Conservation (phyloP, 2,329 filamentous ascomycete species). For the Samsoniella hepiali region DNA sequence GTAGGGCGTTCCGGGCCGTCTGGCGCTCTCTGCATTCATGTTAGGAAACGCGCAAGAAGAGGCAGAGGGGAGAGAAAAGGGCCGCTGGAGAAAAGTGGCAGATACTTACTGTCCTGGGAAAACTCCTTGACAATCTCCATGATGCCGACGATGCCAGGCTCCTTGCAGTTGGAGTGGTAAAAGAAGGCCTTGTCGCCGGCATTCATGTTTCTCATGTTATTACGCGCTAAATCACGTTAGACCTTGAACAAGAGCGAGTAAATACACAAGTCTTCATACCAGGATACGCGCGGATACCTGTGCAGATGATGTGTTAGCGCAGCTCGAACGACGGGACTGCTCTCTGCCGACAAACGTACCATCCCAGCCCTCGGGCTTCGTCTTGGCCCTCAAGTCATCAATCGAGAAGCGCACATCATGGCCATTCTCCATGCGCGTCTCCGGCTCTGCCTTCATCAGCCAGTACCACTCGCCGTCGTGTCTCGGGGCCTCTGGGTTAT, state of each 20-base stretch:
- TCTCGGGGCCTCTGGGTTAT: slow-evolving; percentile 37
- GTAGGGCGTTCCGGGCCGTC: slow-evolving; percentile 56
- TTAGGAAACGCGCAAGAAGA: background rate
- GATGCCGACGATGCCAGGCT: slow-evolving; percentile 79
- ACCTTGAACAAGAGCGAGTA: background rate
- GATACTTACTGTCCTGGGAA: slow-evolving; percentile 66
- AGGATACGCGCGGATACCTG: slow-evolving; percentile 49
- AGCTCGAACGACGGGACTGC: background rate
- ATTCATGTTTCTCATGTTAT: slow-evolving; percentile 89
- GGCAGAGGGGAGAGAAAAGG: background rate
- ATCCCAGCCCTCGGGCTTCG: slow-evolving; percentile 84
- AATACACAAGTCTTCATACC: slow-evolving; percentile 29
- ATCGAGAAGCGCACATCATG: slow-evolving; percentile 92
- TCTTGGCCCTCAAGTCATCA: slow-evolving; percentile 74
- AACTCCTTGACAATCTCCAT: slow-evolving; percentile 89
- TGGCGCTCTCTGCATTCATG: slow-evolving; percentile 29
- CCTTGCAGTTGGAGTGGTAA: slow-evolving; percentile 92
- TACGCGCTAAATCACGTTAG: slow-evolving; percentile 56
- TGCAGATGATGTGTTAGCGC: background rate
- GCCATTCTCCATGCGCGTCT: slow-evolving; percentile 80
- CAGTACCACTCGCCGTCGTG: slow-evolving; percentile 58
- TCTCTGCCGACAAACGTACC: slow-evolving; percentile 48
- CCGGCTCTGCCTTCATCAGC: slow-evolving; percentile 86
- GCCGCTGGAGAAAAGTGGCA: background rate
- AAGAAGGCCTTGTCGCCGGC: slow-evolving; percentile 92